Percentiles rank a stretch among this genome's conserved stretches.
Conservation (phyloP, 2,329 filamentous ascomycete genomes). For the Fusarium sp. region DNA sequence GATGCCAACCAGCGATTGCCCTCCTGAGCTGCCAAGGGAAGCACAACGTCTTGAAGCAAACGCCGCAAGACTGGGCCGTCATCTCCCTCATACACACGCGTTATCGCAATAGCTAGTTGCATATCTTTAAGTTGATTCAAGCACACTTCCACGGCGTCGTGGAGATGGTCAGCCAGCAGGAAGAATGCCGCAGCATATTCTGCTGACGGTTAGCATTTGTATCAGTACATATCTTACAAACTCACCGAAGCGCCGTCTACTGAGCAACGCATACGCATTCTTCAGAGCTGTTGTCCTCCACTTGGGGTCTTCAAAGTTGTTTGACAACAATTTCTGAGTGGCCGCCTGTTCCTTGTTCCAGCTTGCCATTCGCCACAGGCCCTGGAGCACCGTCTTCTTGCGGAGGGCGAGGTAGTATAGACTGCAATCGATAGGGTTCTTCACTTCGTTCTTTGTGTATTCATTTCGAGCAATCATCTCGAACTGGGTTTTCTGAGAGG, state of each 20-base stretch:
- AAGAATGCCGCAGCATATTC: conserved; percentile 98
- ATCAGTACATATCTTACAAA: not conserved
- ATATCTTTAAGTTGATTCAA: conserved; percentile 88
- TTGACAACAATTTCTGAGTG: conserved; percentile 84
- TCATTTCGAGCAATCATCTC: conserved; percentile 93
- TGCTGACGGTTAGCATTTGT: conserved; percentile 58
- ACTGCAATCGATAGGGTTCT: conserved; percentile 91
- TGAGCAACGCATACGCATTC: conserved; percentile 95
- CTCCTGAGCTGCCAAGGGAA: conserved; percentile 80
- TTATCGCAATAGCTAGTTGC: conserved; percentile 89
- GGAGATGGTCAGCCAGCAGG: conserved; percentile 85
- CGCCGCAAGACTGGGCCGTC: conserved; percentile 78
- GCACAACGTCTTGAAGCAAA: conserved; percentile 82
- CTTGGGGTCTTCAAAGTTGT: conserved; percentile 88
- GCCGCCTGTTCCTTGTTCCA: conserved; percentile 89
- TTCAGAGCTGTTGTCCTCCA: conserved; percentile 94
- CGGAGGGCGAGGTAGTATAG: conserved; percentile 90
- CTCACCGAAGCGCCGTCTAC: conserved; percentile 86
- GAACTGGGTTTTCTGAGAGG: conserved; percentile 71
- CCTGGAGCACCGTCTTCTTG: conserved; percentile 91
- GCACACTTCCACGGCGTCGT: conserved; percentile 88
- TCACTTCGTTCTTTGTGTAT: conserved; percentile 88
- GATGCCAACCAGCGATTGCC: conserved; percentile 94
- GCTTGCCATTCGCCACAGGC: conserved; percentile 92
- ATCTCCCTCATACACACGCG: conserved; percentile 90